These are phyloP conservation scores for Pleurotus tuoliensis DNA, from an alignment of 768 basidiomycete genomes.

Conservation along the genomic window DNA sequence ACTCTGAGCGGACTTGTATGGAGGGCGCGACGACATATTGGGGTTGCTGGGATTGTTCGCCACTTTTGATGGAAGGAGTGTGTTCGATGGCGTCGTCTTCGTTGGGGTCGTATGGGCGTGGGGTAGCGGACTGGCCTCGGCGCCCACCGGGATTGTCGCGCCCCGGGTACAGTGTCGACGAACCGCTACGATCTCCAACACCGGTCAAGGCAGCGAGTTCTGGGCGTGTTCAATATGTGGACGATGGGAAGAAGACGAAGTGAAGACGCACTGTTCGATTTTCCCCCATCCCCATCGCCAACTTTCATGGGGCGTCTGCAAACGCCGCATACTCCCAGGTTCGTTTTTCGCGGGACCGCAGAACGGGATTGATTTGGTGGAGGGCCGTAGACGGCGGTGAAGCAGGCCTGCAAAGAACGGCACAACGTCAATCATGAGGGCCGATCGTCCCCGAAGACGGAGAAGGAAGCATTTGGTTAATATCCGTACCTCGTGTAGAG, in stretches of 20 bases:
- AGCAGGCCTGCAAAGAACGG: conserved; percentile 70
- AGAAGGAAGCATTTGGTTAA: neutral
- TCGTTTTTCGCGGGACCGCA: conserved; percentile 61
- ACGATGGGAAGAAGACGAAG: conserved; percentile 9
- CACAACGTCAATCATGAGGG: conserved; percentile 8
- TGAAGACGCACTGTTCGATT: conserved; percentile 76
- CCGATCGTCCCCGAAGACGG: neutral
- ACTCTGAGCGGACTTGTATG: conserved; percentile 93
- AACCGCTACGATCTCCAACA: conserved; percentile 60
- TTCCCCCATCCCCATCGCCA: conserved; percentile 80
- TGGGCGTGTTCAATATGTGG: conserved; percentile 26
- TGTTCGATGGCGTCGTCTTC: conserved; percentile 86
- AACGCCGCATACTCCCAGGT: conserved; percentile 94
- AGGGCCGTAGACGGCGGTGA: conserved; percentile 93
- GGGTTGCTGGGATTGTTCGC: conserved; percentile 38
- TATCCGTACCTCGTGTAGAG: conserved; percentile 79
- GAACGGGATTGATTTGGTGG: conserved; percentile 56
- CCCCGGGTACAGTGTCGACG: conserved; percentile 59
- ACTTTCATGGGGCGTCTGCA: conserved; percentile 97
- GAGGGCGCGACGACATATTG: conserved; percentile 86
- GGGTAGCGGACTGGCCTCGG: conserved; percentile 21
- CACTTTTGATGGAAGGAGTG: conserved; percentile 44
- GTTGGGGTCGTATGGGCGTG: conserved; percentile 59
- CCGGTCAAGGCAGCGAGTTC: conserved; percentile 94
- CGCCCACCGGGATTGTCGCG: conserved; percentile 54